These are phyloP conservation scores for Cyclostephanos invisitatus DNA, from an alignment of 108 stramenopile genomes.

Conservation along the genomic window DNA sequence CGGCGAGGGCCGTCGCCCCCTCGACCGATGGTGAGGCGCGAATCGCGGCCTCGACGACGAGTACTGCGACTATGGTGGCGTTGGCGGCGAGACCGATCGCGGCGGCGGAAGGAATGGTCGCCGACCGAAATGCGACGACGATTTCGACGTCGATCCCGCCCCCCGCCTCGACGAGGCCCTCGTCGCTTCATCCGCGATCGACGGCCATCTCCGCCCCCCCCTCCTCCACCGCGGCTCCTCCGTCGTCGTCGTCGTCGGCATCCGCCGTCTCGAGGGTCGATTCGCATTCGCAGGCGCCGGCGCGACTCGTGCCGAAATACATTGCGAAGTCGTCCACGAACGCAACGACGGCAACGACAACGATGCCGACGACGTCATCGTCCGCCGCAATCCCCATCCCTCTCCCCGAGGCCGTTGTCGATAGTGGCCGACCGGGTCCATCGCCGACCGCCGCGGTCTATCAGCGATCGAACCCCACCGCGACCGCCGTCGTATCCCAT, in stretches of 20 bases:
- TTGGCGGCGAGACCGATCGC: too few species aligned
- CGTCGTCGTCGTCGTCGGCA: too few species aligned
- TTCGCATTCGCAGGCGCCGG: neutral
- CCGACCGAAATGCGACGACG: neutral
- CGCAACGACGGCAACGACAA: neutral
- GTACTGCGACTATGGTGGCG: too few species aligned
- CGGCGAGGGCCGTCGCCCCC: neutral
- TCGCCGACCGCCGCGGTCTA: neutral
- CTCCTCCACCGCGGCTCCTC: neutral
- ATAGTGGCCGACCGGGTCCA: neutral
- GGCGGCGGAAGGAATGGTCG: neutral
- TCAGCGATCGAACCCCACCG: neutral
- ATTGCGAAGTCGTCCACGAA: neutral
- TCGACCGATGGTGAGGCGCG: neutral
- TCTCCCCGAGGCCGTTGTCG: neutral
- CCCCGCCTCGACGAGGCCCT: neutral
- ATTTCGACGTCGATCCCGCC: neutral
- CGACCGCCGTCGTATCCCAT: neutral
- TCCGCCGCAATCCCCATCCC: neutral
- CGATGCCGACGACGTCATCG: neutral
- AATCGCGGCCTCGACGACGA: constrained; percentile 10
- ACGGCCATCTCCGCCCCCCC: neutral
- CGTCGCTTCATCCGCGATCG: neutral
- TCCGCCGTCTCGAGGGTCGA: neutral
- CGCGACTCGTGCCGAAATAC: constrained; percentile 2